Conservation (phyloP, 768 basidiomycete genomes). For the Mycena kentingensis region DNA sequence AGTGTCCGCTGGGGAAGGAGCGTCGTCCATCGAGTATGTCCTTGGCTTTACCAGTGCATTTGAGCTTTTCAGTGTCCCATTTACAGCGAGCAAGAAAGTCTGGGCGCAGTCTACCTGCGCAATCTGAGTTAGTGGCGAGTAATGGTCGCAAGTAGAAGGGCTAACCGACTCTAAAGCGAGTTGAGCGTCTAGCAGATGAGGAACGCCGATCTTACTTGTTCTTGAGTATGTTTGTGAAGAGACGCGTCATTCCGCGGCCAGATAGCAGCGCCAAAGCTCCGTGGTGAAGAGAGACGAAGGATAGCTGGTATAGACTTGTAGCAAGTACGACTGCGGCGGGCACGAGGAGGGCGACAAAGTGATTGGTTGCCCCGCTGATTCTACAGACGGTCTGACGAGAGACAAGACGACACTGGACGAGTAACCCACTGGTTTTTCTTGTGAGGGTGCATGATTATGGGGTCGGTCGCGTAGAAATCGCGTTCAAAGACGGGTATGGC, state of each 20-base stretch:
- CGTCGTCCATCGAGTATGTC: constrained; percentile 51
- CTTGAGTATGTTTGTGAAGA: constrained; percentile 3
- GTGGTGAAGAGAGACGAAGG: constrained; percentile 58
- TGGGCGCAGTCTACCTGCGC: constrained; percentile 55
- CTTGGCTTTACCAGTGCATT: constrained; percentile 54
- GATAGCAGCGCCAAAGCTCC: constrained; percentile 53
- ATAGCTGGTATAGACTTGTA: constrained; percentile 42
- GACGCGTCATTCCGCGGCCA: constrained; percentile 33
- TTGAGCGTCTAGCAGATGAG: constrained; percentile 45
- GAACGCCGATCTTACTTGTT: constrained; percentile 5
- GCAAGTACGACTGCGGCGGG: constrained; percentile 45
- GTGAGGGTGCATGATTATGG: constrained; percentile 54
- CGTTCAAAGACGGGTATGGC: constrained; percentile 49
- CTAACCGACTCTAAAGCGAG: constrained; percentile 56
- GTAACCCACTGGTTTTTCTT: constrained; percentile 48
- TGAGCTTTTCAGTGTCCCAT: constrained; percentile 48
- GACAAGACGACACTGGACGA: neutral
- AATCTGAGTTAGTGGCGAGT: constrained; percentile 15
- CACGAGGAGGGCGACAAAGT: constrained; percentile 46
- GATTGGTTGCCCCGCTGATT: constrained; percentile 50
- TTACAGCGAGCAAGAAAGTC: constrained; percentile 68
- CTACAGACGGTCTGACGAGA: constrained; percentile 31
- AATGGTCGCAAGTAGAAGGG: neutral
- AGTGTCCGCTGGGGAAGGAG: constrained; percentile 73
- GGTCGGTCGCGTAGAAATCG: constrained; percentile 50